Evolutionary conservation across 148 eudicot genomes (phyloP), one percentile per base, ranked within the genome.

Genomic region (Linanthus parryae): DNA sequence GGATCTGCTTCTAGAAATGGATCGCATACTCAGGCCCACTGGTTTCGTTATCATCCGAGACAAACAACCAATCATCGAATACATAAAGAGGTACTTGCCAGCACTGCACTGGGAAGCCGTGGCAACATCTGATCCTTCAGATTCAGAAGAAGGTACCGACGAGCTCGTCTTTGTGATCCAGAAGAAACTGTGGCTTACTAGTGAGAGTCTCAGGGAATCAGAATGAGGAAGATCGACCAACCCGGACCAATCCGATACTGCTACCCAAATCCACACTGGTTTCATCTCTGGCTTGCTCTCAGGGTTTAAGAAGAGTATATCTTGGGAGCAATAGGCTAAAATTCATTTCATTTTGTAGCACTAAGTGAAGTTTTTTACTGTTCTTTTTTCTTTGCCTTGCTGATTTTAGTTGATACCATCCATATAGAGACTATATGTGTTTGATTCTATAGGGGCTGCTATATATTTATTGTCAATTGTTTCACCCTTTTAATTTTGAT

Each of bases 31-130:
- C 27, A 77, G 99, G 68, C 99, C 99, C 3, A 82, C 96, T 0
- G 99, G 99, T 29, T 88, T 92, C 53, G 48, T 66, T 33, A 84
- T 92, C 33, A 58, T 92, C 70, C 66, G 88, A 28, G 99, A 92
- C 77, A 92, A 69, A 56, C 88, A 75, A 37, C 73, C 73, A 0
- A 70, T 82, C 17, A 67, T 92, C 16, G 88, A 92, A 23, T 72
- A 73, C 25, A 81, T 88, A 13, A 92, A 84, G 80, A 92, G 82
- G 62, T 77, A 84, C 56, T 22, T 84, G 44, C 38, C 73, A 44
- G 99, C 95, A 38, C 58, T 92, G 67, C 99, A 88, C 54, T 92
- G 99, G 99, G 91, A 88, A 73, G 77, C 75, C 9, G 76, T 92
- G 5, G 81, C 79, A 28, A 66, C 86, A 9, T 39, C 69, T 13